Evolutionary conservation across 2,329 filamentous ascomycete genomes (phyloP), one percentile per base, ranked within the genome.

Genomic region (Macrophomina pseudophaseolina): DNA sequence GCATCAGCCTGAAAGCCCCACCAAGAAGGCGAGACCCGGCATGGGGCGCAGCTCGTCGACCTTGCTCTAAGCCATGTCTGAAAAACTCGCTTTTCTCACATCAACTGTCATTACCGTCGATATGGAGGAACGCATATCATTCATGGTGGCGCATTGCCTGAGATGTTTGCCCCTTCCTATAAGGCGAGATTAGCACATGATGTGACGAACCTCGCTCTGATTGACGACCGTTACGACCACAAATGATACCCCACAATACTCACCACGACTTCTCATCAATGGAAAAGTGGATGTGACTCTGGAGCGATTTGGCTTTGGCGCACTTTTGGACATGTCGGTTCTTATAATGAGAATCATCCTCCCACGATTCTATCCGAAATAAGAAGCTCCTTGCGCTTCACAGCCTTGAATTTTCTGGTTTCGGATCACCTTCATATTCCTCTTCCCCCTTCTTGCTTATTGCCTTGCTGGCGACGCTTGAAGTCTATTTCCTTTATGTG

Each of bases 1-100:
- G 44, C 64, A 51, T 32, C 48, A 56, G 35, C 46, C 49, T 30
- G 64, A 65, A 52, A 65, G 64, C 64, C 64, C 64, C n/a, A 65
- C 52, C 44, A 65, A 65, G 42, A 65, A 33, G 64, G 23, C 52
- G 4, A 49, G 33, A 28, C 53, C 53, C 28, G 53, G 44, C 11
- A 51, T 58, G 52, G 33, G 44, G n/a, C 52, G 64, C 18, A 53
- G 62, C 40, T 40, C 53, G 51, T 59, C 52, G 5, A 59, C 64
- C 28, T 6, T 65, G 42, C 53, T 59, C 42, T 65, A 32, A 65
- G 53, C 51, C 23, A 62, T 14, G n/a, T n/a, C 44, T 11, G 9
- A 14, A 16, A 5, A 49, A 35, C 58, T 49, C 16, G 58, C 30
- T 28, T 33, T 16, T 38, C 14, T 16, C 40, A 49, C 32, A n/a